Evolutionary conservation across 129 eudicot species (phyloP).

Genomic region (Apium graveolens): DNA sequence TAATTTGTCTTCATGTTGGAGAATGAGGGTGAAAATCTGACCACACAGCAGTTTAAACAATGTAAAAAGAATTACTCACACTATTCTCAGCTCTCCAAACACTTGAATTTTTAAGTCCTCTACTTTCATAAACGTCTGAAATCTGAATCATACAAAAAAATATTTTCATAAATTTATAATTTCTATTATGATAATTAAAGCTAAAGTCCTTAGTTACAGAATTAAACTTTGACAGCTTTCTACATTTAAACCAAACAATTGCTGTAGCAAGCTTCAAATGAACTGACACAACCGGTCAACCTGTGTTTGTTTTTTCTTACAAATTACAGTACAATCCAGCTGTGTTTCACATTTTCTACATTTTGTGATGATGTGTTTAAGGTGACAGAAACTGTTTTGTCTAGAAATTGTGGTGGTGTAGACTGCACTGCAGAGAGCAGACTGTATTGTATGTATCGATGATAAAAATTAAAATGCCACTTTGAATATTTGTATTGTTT

Average conservation of each 20-base stretch:
- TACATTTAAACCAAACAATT: too few species aligned
- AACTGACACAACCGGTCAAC: background rate
- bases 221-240: too few species aligned
- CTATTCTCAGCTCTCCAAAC: constrained; percentile 15
- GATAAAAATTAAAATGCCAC: background rate
- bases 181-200: too few species aligned
- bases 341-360: background rate
- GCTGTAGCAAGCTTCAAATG: background rate
- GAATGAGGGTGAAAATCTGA: constrained; percentile 14
- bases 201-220: too few species aligned
- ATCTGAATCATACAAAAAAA: background rate
- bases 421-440: background rate
- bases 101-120: background rate
- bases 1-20: constrained; percentile 30
- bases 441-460: background rate
- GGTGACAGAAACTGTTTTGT: constrained; percentile 12
- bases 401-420: constrained; percentile 7
- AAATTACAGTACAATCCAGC: background rate
- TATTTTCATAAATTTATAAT: too few species aligned
- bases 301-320: too few species aligned
- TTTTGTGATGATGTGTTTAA: background rate
- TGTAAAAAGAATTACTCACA: background rate
- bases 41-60: background rate
- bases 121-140: background rate
- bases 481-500: background rate